phyloP scores from a whole-genome alignment of 768 basidiomycete species.

The Russula brevipes region DNA sequence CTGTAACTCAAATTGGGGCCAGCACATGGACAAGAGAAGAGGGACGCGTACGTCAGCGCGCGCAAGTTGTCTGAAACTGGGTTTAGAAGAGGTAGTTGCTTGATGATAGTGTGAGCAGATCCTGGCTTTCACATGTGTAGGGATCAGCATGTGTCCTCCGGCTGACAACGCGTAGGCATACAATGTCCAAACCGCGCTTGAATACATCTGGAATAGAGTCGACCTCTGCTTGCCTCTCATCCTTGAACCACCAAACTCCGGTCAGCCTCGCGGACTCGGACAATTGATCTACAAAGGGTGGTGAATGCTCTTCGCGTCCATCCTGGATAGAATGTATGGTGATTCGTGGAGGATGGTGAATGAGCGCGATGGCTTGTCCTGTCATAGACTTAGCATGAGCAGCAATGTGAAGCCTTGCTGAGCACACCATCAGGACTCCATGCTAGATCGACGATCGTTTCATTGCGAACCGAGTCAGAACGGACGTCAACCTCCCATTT shows the following conservation, averaged over 20 bases:
- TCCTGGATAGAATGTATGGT: slow-evolving; percentile 77
- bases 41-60: slow-evolving; percentile 52
- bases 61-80: slow-evolving; percentile 61
- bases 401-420: slow-evolving; percentile 1
- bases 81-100: slow-evolving; percentile 66
- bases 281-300: slow-evolving; percentile 35
- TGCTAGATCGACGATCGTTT: slow-evolving; percentile 53
- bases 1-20: slow-evolving; percentile 35
- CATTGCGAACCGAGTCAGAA: slow-evolving; percentile 36
- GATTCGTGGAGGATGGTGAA: slow-evolving; percentile 62
- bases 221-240: slow-evolving; percentile 38
- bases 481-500: slow-evolving; percentile 77
- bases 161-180: slow-evolving; percentile 33
- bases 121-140: slow-evolving; percentile 55
- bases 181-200: slow-evolving; percentile 58
- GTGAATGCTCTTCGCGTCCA: slow-evolving; percentile 50
- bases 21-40: slow-evolving; percentile 9
- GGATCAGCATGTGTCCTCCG: slow-evolving; percentile 14
- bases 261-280: slow-evolving; percentile 33
- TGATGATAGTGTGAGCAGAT: slow-evolving; percentile 66
- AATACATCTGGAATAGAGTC: slow-evolving; percentile 70
- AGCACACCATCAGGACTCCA: slow-evolving; percentile 80
- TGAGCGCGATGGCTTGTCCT: slow-evolving; percentile 57
- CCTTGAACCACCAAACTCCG: slow-evolving; percentile 71
- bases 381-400: slow-evolving; percentile 26